Base-by-base conservation (phyloP, 805 yeast species). In the Saccharomycopsis olivae region DNA sequence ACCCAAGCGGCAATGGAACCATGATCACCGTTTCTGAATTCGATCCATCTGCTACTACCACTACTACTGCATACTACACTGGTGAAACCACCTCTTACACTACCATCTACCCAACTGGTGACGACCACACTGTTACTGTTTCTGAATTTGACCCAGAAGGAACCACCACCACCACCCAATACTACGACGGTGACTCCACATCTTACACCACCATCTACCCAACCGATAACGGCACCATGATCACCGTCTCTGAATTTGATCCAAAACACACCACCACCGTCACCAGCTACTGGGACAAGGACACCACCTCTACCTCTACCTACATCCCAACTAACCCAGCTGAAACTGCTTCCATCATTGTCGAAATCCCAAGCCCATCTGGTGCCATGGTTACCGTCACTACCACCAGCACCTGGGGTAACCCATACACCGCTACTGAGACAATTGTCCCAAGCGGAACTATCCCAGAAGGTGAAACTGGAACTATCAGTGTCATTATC, bases 241-340 rank as follows among this genome's bases (percentile, higher is more conserved):
- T 29, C 5, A 18, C 34, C 11, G 38, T 38, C 8, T 18, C 29
- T 17, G 42, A 34, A 19, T 32, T 35, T 5, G 36, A 31, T 20
- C 46, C 46, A 13, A 25, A 38, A 16, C 28, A 25, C 6, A 35
- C 46, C 20, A 35, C 41, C 9, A 35, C 37, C 13, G 18, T 15
- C 13, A 34, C 36, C 23, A 13, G 16, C 14, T 19, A n/a, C 15
- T 5, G 11, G 11, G 1, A 3, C 14, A 14, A 14, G n/a, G 11
- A 30, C 17, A 17, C 23, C 39, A 16, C 25, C 25, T 10, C 34
- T 9, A 20, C 25, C 4, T 14, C 33, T 2, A 34, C 41, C 4
- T 6, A 16, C 13, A 21, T 30, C n/a, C n/a, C n/a, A n/a, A n/a
- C n/a, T n/a, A n/a, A 19, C 3, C 31, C 28, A n/a, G 14, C 39